These are phyloP conservation scores for Trichoderma harzianum DNA, from an alignment of 2,329 filamentous ascomycete species.

Conservation along the genomic window DNA sequence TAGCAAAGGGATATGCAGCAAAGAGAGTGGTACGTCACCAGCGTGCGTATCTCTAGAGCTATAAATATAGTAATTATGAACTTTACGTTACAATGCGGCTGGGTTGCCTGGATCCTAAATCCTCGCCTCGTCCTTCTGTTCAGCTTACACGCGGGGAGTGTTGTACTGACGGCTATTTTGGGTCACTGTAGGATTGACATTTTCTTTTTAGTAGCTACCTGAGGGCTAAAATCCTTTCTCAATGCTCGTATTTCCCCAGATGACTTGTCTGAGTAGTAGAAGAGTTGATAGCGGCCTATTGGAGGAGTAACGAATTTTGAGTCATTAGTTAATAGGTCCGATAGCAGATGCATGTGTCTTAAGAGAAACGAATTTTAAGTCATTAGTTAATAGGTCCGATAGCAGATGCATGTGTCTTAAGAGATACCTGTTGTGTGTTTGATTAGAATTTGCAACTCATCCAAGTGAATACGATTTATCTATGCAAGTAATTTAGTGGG, in stretches of 20 bases:
- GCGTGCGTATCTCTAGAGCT: background rate
- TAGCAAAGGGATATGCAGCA: background rate
- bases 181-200: background rate
- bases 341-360: background rate
- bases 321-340: background rate
- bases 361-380: background rate
- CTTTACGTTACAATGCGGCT: background rate
- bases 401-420: background rate
- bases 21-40: background rate
- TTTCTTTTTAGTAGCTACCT: background rate
- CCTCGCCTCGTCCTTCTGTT: background rate
- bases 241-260: background rate
- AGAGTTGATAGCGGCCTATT: background rate
- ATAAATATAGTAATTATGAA: background rate
- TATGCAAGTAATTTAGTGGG: background rate
- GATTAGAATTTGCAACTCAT: background rate
- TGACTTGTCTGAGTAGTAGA: background rate
- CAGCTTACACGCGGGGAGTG: background rate
- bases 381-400: background rate
- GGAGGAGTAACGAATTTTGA: background rate
- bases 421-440: background rate
- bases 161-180: background rate
- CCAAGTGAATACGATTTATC: background rate
- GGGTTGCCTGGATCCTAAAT: background rate
- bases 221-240: background rate